Base-by-base conservation (phyloP, 1,284 basidiomycete species). In the Ganoderma leucocontextum region DNA sequence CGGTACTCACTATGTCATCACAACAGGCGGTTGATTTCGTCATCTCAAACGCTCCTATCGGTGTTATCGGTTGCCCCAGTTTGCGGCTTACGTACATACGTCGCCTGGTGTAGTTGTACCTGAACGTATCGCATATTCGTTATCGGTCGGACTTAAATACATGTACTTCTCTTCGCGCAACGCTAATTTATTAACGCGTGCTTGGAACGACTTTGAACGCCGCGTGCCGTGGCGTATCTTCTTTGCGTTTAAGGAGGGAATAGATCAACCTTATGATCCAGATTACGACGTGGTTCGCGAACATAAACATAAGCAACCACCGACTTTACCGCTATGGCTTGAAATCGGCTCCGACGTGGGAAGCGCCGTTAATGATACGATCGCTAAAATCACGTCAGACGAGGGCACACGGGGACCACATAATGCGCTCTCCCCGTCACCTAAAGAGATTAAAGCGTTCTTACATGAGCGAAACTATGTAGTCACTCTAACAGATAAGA, bases 1-100 rank as follows among this genome's bases (percentile, higher is more conserved):
- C 0, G n/a, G 13, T 60, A 60, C 58, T 60, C 42, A 60, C 58
- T n/a, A 12, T 60, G 19, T 60, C 58, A 25, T 60, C 58, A n/a
- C 35, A 38, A 13, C 58, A 60, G 36, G 15, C 9, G 6, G 41
- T 39, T n/a, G 36, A 60, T 41, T 60, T n/a, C 36, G 38, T 60
- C 1, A 4, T 60, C 38, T 1, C 19, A n/a, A 60, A 60, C 10
- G 38, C 58, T 7, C 33, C 35, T 2, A 22, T 38, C 13, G 58
- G n/a, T 60, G 36, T 60, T 4, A n/a, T 60, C 13, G 35, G 19
- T 36, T n/a, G n/a, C n/a, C 58, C 58, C 58, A 22, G n/a, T 60
- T 60, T n/a, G 19, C 33, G 38, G 38, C 38, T 33, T 38, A 19
- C 36, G 36, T 60, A 60, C 58, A 60, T 60, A 36, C 36, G 33